phyloP scores from a whole-genome alignment of 2,329 filamentous ascomycete species.

The Rhinocladiella similis region DNA sequence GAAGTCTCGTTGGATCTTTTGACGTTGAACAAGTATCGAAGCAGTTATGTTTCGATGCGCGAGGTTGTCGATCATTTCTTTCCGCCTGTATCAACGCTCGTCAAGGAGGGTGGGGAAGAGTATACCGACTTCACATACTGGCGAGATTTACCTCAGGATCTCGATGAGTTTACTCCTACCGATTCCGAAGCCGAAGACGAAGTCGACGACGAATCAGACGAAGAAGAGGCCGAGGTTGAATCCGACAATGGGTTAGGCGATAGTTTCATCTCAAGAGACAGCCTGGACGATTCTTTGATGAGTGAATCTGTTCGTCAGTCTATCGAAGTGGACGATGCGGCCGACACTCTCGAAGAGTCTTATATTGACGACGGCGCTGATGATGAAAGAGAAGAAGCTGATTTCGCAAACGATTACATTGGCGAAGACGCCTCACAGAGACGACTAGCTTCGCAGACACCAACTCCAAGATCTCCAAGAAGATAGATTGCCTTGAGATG shows the following conservation, averaged over 20 bases:
- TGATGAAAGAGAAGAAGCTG: conserved; percentile 38
- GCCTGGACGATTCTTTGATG: conserved; percentile 47
- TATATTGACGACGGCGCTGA: conserved; percentile 43
- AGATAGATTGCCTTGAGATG: neutral
- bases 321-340: conserved; percentile 35
- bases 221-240: conserved; percentile 46
- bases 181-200: conserved; percentile 60
- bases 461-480: conserved; percentile 3
- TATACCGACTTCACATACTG: conserved; percentile 98
- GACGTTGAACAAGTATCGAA: conserved; percentile 90
- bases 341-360: conserved; percentile 14
- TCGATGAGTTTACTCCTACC: conserved; percentile 86
- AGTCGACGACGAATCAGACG: conserved; percentile 52
- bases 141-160: conserved; percentile 78
- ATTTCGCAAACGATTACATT: conserved; percentile 26
- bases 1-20: conserved; percentile 91
- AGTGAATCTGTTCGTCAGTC: conserved; percentile 53
- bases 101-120: conserved; percentile 86
- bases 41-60: conserved; percentile 94
- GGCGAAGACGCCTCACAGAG: conserved; percentile 10
- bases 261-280: conserved; percentile 58
- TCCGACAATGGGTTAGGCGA: conserved; percentile 50
- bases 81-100: conserved; percentile 81
- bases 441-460: neutral
- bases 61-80: conserved; percentile 99